Evolutionary conservation across 441 rosid species (phyloP), one percentile per base, ranked within the genome.

Genomic region (Adansonia madagascariensis): DNA sequence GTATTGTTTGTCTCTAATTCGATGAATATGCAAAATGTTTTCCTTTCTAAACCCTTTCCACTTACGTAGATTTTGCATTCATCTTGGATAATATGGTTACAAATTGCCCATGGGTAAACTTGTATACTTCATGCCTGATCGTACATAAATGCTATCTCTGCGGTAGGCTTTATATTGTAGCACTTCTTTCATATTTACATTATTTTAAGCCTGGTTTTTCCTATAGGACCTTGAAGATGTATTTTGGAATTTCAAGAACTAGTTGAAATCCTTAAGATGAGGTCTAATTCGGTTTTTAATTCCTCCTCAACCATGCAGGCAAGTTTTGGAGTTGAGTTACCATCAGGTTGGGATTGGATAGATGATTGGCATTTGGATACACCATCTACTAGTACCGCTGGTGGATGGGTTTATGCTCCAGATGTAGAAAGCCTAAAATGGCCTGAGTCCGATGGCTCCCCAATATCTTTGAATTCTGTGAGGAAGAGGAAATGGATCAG

Each of bases 401-500:
- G 83, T 81, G 91, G 96, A 73, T 91, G 96, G 96, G 88, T 86
- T 79, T 89, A 89, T 84, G 89, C 92, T 82, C 87, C 91, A 6
- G 86, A 90, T 85, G 61, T 84, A 82, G 87, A 85, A 81, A 86
- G 82, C 78, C 79, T 90, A 43, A 89, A 85, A 71, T 91, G 96
- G 91, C 92, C 94, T 0, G 81, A 87, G 79, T 86, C 96, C 53
- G 78, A 55, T 80, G 85, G 87, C 84, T 78, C 88, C 62, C 62
- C 69, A 39, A 83, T 80, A 73, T 81, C 46, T 82, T 90, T 78
- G 46, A 90, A 89, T 69, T 80, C 79, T 77, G 91, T 83, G 20
- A 89, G 96, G 86, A 91, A 88, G 83, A 90, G 96, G 81, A 91
- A 85, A 86, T 91, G 92, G 96, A 78, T 86, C 74, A 85, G 96